Evolutionary conservation across 805 yeast species (phyloP), one percentile per base, ranked within the genome.

Genomic region (Saturnispora sekii): DNA sequence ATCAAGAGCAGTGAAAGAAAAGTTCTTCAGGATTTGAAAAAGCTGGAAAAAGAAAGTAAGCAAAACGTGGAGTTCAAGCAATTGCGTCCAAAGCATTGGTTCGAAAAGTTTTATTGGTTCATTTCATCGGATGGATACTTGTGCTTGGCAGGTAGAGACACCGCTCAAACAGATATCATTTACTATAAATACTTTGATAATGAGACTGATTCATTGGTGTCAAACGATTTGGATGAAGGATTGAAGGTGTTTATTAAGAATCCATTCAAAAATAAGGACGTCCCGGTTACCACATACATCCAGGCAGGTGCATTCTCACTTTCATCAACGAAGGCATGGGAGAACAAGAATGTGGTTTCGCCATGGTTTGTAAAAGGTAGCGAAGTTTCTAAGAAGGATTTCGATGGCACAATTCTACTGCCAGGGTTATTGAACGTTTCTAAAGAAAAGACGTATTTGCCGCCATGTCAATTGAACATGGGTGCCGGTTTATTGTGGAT

Each of bases 81-180:
- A 33, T 66, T 84, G 30, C 73, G 97, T 39, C 69, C 75, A 4
- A 87, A 86, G 39, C 81, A 70, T 58, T 89, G 96, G 85, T 93
- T 93, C 66, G 98, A 93, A 59, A 93, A 90, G 62, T 90, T 81
- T 61, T 78, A 72, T 56, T 93, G 98, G 98, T 93, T 93, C 57
- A 69, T 89, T n/a, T 76, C 96, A 0, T 79, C 81, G 52, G 97
- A 90, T 58, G 89, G 93, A 0, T 88, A 84, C 57, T 65, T 93
- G 41, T 84, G 94, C 47, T 62, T 93, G 44, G 87, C 89, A 39
- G 97, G 97, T 1, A 77, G 87, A 51, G 96, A 93, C 58, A 74
- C 71, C 17, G 60, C 76, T 4, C 97, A 90, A 59, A 72, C 77
- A 4, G 96, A 89, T 54, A 74, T 85, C 66, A 74, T 93, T 26